Conservation (phyloP, 176 grass and related monocot genomes). For the Oryza coarctata region DNA sequence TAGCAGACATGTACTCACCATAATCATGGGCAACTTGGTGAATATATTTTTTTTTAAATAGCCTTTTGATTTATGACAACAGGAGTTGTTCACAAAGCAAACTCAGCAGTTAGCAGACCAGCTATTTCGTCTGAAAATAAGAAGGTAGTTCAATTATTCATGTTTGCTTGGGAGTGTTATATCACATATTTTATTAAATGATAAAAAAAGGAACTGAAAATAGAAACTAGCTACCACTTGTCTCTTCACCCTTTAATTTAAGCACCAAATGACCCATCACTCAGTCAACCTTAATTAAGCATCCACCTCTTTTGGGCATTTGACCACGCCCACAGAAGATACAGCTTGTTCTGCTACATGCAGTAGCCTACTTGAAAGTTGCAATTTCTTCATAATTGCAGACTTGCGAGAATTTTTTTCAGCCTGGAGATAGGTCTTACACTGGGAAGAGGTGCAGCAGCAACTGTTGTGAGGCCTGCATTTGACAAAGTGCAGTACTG, state of each 20-base stretch:
- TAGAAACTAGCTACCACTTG: neutral
- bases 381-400: neutral
- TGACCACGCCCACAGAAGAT: neutral
- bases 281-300: neutral
- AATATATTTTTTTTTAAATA: neutral
- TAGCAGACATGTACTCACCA: neutral
- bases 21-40: neutral
- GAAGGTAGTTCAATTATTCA: neutral
- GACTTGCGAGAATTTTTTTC: neutral
- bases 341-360: neutral
- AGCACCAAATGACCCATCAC: neutral
- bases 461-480: conserved; percentile 4
- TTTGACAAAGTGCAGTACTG: conserved; percentile 22
- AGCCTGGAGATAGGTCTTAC: neutral
- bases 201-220: neutral
- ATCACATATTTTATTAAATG: neutral
- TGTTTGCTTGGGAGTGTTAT: neutral
- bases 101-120: neutral
- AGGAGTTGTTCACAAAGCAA: neutral
- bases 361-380: neutral
- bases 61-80: neutral
- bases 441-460: conserved; percentile 2
- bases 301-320: neutral
- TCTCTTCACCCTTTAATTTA: neutral
- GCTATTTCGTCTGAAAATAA: neutral